phyloP scores from a whole-genome alignment of 2,329 filamentous ascomycete genomes.

The Tolypocladium ovalisporum region DNA sequence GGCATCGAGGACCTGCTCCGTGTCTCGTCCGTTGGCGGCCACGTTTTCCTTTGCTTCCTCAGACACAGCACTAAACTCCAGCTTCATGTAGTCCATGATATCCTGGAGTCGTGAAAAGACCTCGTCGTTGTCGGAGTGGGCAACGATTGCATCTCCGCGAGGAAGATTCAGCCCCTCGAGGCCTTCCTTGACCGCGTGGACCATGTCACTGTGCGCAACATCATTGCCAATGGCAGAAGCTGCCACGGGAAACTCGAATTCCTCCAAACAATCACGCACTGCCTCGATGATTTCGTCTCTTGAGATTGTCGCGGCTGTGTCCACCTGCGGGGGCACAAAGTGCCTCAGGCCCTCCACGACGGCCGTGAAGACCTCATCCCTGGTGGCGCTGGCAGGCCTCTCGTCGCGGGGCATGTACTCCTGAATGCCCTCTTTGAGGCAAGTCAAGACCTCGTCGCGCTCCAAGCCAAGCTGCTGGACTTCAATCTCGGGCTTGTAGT shows the following conservation, averaged over 20 bases:
- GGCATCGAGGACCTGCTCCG: conserved; percentile 79
- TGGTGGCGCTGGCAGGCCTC: conserved; percentile 50
- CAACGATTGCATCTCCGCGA: conserved; percentile 26
- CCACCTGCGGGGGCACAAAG: conserved; percentile 63
- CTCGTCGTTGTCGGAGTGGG: conserved; percentile 34
- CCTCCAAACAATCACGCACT: conserved; percentile 77
- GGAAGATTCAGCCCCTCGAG: conserved; percentile 39
- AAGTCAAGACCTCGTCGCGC: conserved; percentile 79
- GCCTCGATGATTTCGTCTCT: conserved; percentile 75
- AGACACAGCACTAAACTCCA: conserved; percentile 48
- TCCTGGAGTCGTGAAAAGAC: conserved; percentile 50
- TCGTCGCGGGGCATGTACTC: conserved; percentile 54
- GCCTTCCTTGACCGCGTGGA: conserved; percentile 52
- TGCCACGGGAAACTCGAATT: conserved; percentile 64
- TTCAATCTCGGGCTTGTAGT: conserved; percentile 87
- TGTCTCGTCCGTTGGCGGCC: conserved; percentile 67
- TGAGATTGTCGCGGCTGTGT: conserved; percentile 58
- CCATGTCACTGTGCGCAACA: conserved; percentile 49
- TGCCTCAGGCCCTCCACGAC: conserved; percentile 79
- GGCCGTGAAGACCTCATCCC: conserved; percentile 76
- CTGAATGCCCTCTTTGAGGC: conserved; percentile 74
- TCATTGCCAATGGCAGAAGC: conserved; percentile 41
- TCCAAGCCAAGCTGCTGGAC: conserved; percentile 84
- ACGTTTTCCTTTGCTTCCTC: conserved; percentile 67
- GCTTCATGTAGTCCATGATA: conserved; percentile 48